A percentile compares a stretch with the other conserved stretches of the same genome.
These are phyloP conservation scores for Fraxinus latifolia DNA, from an alignment of 305 asterid genomes.

Conservation along the genomic window DNA sequence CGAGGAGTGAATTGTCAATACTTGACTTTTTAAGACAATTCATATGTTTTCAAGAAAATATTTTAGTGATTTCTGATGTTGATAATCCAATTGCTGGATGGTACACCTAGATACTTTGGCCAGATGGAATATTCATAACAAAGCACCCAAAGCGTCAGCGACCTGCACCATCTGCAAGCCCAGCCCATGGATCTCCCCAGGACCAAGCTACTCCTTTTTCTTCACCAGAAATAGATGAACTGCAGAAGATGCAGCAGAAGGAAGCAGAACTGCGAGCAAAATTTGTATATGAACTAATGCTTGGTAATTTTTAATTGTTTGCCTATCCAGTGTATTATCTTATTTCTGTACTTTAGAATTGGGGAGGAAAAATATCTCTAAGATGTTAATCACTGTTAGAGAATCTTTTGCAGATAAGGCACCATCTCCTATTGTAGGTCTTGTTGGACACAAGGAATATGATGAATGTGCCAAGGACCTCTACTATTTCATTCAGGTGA, in stretches of 20 bases:
- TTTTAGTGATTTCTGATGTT: neutral
- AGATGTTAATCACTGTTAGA: conserved; percentile 10
- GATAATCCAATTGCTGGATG: neutral
- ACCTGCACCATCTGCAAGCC: conserved; percentile 33
- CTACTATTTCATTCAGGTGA: conserved; percentile 93
- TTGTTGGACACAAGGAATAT: conserved; percentile 87
- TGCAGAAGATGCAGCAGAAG: neutral
- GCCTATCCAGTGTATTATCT: conserved; percentile 5
- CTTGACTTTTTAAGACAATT: neutral
- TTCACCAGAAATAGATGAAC: neutral
- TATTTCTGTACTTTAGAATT: neutral
- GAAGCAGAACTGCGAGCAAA: conserved; percentile 24
- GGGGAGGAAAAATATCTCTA: conserved; percentile 2
- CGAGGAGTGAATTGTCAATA: neutral
- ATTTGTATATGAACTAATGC: conserved; percentile 71
- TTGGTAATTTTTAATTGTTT: conserved; percentile 47
- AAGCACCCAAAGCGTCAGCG: conserved; percentile 49
- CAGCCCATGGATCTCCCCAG: conserved; percentile 7
- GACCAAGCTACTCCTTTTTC: neutral
- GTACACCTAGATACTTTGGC: conserved; percentile 46
- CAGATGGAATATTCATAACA: conserved; percentile 52
- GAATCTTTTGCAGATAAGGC: conserved; percentile 68
- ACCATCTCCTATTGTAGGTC: conserved; percentile 84
- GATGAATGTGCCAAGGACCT: conserved; percentile 90
- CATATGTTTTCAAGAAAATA: neutral